Conservation (phyloP, 139 green algal genomes). For the Limnomonas spitsbergensis region DNA sequence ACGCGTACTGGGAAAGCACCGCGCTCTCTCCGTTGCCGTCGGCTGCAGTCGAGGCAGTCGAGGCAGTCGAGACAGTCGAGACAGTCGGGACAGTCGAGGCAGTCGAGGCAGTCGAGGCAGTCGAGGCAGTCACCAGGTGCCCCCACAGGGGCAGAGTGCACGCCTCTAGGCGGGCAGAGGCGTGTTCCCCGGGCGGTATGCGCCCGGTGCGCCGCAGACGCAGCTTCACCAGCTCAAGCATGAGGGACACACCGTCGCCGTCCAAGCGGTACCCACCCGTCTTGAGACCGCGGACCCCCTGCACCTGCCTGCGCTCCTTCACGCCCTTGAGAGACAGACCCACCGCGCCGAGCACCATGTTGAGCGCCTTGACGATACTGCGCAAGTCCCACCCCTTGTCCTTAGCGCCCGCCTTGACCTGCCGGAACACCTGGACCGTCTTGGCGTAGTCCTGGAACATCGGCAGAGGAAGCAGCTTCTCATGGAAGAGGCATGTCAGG, state of each 20-base stretch:
- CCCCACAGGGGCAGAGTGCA: neutral
- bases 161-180: neutral
- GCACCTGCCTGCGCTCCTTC: neutral
- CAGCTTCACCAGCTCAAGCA: conserved; percentile 2
- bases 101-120: too few species aligned
- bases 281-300: neutral
- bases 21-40: too few species aligned
- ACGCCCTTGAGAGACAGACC: neutral
- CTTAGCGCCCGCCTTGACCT: neutral
- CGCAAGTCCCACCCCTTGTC: neutral
- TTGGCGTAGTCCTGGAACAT: too few species aligned
- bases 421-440: neutral
- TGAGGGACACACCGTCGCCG: neutral
- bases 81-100: too few species aligned
- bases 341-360: neutral
- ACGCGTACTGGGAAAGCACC: too few species aligned
- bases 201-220: neutral
- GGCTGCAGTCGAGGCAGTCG: too few species aligned
- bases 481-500: neutral
- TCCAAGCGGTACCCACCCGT: neutral
- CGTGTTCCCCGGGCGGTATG: neutral
- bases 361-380: neutral
- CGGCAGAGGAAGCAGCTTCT: neutral
- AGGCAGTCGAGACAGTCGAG: too few species aligned
- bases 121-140: neutral